These are phyloP conservation scores for Pseudohyphozyma bogoriensis DNA, from an alignment of 768 basidiomycete species.

Conservation along the genomic window DNA sequence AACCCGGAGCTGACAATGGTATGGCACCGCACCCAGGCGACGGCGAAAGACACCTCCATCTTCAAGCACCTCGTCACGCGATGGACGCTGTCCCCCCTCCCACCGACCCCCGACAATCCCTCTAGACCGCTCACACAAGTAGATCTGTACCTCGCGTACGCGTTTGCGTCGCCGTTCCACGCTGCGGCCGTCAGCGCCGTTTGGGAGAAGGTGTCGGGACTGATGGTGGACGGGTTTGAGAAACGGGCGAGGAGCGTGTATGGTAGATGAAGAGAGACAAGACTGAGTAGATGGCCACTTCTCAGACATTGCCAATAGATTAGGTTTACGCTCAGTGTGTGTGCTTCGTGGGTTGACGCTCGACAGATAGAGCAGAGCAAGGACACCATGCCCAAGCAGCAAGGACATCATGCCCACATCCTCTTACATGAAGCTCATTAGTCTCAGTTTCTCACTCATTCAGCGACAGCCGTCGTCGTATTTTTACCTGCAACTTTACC, in stretches of 20 bases:
- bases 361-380: too few species aligned
- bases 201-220: conserved; percentile 71
- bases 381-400: too few species aligned
- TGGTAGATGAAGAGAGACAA: neutral
- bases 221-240: conserved; percentile 91
- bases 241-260: conserved; percentile 11
- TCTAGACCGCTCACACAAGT: conserved; percentile 56
- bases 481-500: too few species aligned
- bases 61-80: conserved; percentile 61
- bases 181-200: conserved; percentile 72
- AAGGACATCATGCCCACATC: too few species aligned
- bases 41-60: conserved; percentile 59
- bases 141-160: conserved; percentile 70
- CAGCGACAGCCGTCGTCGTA: too few species aligned
- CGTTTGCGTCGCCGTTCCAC: conserved; percentile 78
- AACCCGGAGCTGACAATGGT: conserved; percentile 1
- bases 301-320: too few species aligned
- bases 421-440: too few species aligned
- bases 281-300: neutral
- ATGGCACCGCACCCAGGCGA: conserved; percentile 46
- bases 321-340: too few species aligned
- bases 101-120: conserved; percentile 42
- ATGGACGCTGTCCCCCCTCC: conserved; percentile 63
- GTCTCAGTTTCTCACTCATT: too few species aligned
- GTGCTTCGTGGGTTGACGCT: too few species aligned